phyloP scores from a whole-genome alignment of 345 rosid genomes.

The Luvunga scandens region DNA sequence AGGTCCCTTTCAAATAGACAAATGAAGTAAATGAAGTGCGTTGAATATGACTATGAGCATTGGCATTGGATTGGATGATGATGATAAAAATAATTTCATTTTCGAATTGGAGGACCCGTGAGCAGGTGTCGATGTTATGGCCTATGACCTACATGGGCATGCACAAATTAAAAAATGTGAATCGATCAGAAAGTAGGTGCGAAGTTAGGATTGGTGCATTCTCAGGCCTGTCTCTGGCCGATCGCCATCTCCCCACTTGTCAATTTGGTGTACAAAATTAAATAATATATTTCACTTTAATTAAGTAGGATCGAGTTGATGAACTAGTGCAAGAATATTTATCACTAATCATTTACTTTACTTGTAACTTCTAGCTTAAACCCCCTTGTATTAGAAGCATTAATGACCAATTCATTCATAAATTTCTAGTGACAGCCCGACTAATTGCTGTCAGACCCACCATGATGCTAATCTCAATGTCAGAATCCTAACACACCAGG shows the following conservation, averaged over 20 bases:
- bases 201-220: not conserved
- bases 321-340: not conserved
- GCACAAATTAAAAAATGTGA: too few relatives aligned
- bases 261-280: not conserved
- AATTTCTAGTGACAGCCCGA: not conserved
- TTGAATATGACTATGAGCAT: constrained; percentile 10
- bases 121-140: too few relatives aligned
- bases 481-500: not conserved
- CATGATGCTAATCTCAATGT: not conserved
- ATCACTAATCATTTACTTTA: not conserved
- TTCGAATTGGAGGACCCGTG: too few relatives aligned
- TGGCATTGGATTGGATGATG: not conserved
- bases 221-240: too few relatives aligned
- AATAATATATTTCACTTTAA: too few relatives aligned
- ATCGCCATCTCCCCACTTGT: not conserved
- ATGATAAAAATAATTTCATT: too few relatives aligned
- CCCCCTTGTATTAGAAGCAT: not conserved
- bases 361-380: not conserved
- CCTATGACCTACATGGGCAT: too few relatives aligned
- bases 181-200: not conserved
- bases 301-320: not conserved
- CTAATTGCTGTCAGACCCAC: not conserved
- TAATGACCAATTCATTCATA: too few relatives aligned
- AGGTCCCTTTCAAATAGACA: not conserved
- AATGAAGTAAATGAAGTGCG: constrained; percentile 1